phyloP scores from a whole-genome alignment of 208 protist species.

The Wallacemonas sp. region DNA sequence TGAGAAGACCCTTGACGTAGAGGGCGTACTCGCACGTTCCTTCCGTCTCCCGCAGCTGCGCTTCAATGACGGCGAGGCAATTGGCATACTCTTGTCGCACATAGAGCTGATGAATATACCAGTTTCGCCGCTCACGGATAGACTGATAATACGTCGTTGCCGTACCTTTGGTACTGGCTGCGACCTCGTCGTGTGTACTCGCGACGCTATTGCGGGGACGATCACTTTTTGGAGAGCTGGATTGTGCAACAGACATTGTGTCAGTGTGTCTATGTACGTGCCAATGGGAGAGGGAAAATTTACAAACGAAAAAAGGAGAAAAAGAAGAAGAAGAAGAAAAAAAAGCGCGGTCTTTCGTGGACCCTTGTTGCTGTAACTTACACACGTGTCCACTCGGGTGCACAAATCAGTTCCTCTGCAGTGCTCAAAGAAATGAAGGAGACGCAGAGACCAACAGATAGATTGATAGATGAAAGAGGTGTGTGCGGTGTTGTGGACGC shows the following conservation, averaged over 20 bases:
- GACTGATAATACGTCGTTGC: conserved; percentile 23
- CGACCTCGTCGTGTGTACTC: neutral
- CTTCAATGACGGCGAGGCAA: conserved; percentile 89
- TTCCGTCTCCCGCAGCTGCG: conserved; percentile 73
- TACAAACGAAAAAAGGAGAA: neutral
- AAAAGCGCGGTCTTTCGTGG: too few species aligned
- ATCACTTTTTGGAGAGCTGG: too few species aligned
- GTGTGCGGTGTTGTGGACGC: too few species aligned
- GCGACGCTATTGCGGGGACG: too few species aligned
- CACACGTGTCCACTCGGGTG: too few species aligned
- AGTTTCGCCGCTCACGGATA: conserved; percentile 90
- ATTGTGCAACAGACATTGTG: too few species aligned
- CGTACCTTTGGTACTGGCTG: neutral
- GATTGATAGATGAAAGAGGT: too few species aligned
- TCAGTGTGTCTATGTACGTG: neutral
- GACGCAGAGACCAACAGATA: too few species aligned
- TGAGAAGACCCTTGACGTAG: conserved; percentile 93
- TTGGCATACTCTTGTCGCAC: conserved; percentile 86
- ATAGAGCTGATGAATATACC: conserved; percentile 94
- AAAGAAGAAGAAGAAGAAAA: neutral
- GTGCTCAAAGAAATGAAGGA: too few species aligned
- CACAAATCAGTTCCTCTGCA: too few species aligned
- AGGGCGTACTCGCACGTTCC: conserved; percentile 90
- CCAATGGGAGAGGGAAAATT: too few species aligned
- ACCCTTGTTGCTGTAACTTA: too few species aligned